Conservation (phyloP, 2,329 filamentous ascomycete genomes). For the Calonectria honghensis region DNA sequence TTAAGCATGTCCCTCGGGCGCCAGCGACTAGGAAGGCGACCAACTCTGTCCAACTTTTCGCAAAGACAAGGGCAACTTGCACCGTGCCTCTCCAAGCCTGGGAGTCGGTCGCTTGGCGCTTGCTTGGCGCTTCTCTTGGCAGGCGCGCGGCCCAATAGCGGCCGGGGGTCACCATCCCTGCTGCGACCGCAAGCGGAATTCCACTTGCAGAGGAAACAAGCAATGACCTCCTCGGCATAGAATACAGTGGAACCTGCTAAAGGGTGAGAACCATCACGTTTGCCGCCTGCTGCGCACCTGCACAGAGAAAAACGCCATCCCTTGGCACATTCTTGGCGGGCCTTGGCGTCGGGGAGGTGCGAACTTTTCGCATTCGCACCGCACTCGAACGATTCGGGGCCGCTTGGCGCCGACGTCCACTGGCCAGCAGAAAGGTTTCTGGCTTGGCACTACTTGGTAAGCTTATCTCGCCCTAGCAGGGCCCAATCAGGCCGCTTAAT, state of each 20-base stretch:
- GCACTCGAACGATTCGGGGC: conserved; percentile 46
- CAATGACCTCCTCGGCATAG: conserved; percentile 20
- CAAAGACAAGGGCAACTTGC: neutral
- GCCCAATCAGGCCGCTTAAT: conserved; percentile 40
- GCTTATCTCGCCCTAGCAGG: conserved; percentile 49
- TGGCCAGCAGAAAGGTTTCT: conserved; percentile 49
- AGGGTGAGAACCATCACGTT: conserved; percentile 21
- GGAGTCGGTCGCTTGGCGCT: conserved; percentile 42
- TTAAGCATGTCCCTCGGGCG: neutral
- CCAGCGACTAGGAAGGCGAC: neutral
- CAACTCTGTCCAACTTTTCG: conserved; percentile 21
- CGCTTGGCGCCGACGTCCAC: conserved; percentile 19
- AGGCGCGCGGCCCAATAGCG: conserved; percentile 34
- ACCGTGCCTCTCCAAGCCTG: conserved; percentile 33
- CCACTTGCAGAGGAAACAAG: conserved; percentile 18
- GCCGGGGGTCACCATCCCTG: conserved; percentile 1
- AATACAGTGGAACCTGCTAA: conserved; percentile 30
- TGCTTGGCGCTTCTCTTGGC: conserved; percentile 42
- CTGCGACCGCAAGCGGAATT: conserved; percentile 17
- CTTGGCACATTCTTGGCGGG: conserved; percentile 43
- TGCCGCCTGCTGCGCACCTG: conserved; percentile 31
- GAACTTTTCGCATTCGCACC: conserved; percentile 20
- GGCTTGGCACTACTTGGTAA: conserved; percentile 45
- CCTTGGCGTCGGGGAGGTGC: conserved; percentile 40
- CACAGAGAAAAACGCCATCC: conserved; percentile 27